Evolutionary conservation across 1,284 basidiomycete species (phyloP).

Genomic region (Cerrena zonata): DNA sequence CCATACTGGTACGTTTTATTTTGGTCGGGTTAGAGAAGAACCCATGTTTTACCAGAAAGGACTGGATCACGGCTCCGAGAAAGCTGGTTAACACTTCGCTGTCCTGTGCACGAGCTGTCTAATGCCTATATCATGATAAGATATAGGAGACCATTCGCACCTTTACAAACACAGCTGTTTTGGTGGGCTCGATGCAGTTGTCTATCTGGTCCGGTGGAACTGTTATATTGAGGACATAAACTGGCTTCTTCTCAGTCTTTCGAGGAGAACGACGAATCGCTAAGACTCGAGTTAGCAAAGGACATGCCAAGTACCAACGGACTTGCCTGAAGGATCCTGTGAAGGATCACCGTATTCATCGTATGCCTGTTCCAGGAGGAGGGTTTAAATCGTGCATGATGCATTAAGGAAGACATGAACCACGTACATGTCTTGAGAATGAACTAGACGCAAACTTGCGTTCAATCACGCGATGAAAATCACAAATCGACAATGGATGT

Average conservation of each 20-base stretch:
- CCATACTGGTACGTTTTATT: neutral
- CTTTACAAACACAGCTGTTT: constrained; percentile 60
- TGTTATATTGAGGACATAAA: constrained; percentile 75
- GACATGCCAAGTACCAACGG: neutral
- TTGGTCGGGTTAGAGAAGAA: constrained; percentile 34
- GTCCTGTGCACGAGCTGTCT: constrained; percentile 38
- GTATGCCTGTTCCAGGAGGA: constrained; percentile 42
- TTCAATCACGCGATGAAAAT: constrained; percentile 69
- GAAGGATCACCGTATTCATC: constrained; percentile 52
- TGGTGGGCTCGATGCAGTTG: constrained; percentile 72
- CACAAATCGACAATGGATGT: constrained; percentile 64
- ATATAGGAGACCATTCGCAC: constrained; percentile 36
- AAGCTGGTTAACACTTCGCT: constrained; percentile 46
- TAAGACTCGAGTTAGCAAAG: constrained; percentile 19
- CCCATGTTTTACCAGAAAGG: constrained; percentile 62
- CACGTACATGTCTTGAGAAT: constrained; percentile 61
- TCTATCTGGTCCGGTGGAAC: constrained; percentile 66
- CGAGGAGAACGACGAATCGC: constrained; percentile 63
- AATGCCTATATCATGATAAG: neutral
- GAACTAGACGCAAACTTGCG: constrained; percentile 59
- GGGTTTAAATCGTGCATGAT: neutral
- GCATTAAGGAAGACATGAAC: constrained; percentile 1
- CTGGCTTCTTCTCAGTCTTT: constrained; percentile 69
- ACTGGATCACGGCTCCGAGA: constrained; percentile 52
- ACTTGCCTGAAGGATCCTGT: constrained; percentile 43